phyloP scores from a whole-genome alignment of 169 alveolate species.

The Ichthyophthirius multifiliis region DNA sequence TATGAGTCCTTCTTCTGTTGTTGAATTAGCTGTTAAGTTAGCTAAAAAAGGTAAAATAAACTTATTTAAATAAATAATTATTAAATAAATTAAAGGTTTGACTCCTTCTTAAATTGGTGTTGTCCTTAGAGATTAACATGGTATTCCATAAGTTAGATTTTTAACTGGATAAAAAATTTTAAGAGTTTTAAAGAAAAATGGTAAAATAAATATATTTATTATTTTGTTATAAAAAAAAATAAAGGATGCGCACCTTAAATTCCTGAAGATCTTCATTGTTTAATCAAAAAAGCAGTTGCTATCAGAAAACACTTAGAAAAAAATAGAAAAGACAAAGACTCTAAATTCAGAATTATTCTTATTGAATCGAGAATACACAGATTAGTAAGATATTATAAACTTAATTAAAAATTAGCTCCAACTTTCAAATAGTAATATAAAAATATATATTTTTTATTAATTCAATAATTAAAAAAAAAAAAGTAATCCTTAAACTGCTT shows the following conservation, averaged over 20 bases:
- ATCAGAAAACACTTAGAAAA: conserved; percentile 98
- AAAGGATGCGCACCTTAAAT: conserved; percentile 96
- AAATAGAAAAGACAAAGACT: conserved; percentile 95
- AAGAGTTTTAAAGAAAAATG: conserved; percentile 96
- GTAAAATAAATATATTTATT: too few relatives aligned
- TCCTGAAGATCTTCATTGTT: conserved; percentile 98
- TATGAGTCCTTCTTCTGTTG: conserved; percentile 92
- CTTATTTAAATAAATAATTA: not conserved
- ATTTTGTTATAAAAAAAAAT: too few relatives aligned
- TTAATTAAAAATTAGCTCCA: conserved; percentile 96
- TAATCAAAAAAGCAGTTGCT: conserved; percentile 98
- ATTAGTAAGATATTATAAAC: conserved; percentile 96
- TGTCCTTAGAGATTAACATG: conserved; percentile 96
- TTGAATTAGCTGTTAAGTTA: conserved; percentile 92
- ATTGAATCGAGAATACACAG: conserved; percentile 98
- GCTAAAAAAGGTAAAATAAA: conserved; percentile 95
- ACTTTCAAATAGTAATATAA: conserved; percentile 96
- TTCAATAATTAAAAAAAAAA: too few relatives aligned
- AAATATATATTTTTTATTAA: too few relatives aligned
- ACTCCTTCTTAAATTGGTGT: conserved; percentile 99
- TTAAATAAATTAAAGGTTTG: too few relatives aligned
- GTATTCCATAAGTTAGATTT: conserved; percentile 96
- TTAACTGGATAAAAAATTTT: conserved; percentile 96
- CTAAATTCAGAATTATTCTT: conserved; percentile 96
- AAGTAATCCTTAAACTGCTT: too few relatives aligned